Conservation (phyloP, 176 grass and related monocot species). For the Aegilops sharonensis region DNA sequence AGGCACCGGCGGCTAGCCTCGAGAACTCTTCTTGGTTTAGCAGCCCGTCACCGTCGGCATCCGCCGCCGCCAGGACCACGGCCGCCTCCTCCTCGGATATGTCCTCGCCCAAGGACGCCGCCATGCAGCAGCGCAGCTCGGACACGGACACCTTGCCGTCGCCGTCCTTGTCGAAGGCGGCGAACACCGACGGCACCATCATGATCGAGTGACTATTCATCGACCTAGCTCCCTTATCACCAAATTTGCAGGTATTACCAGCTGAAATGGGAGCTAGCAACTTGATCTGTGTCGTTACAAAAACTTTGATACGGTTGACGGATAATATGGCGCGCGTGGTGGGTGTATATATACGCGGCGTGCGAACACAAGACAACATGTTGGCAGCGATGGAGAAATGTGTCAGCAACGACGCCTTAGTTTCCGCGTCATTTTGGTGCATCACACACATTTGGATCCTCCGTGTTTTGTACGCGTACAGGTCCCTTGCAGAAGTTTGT, state of each 20-base stretch:
- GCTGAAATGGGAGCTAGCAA: neutral
- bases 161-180: conserved; percentile 44
- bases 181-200: conserved; percentile 26
- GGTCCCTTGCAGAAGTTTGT: neutral
- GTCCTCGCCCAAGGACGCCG: conserved; percentile 18
- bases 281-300: neutral
- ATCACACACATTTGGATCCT: neutral
- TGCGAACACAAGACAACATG: neutral
- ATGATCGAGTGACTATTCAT: neutral
- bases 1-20: neutral
- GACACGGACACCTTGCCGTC: conserved; percentile 54
- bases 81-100: conserved; percentile 34
- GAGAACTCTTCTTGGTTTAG: conserved; percentile 39
- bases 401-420: neutral
- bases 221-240: neutral
- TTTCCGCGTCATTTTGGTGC: neutral
- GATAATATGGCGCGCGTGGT: neutral
- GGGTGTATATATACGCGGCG: neutral
- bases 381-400: too few relatives aligned
- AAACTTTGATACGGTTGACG: neutral
- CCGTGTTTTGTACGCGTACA: neutral
- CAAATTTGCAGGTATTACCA: too few relatives aligned
- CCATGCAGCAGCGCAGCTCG: conserved; percentile 40
- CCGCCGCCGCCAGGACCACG: conserved; percentile 28
- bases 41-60: conserved; percentile 40